Conservation (phyloP, 1,284 basidiomycete species). For the Taiwanofungus camphoratus region DNA sequence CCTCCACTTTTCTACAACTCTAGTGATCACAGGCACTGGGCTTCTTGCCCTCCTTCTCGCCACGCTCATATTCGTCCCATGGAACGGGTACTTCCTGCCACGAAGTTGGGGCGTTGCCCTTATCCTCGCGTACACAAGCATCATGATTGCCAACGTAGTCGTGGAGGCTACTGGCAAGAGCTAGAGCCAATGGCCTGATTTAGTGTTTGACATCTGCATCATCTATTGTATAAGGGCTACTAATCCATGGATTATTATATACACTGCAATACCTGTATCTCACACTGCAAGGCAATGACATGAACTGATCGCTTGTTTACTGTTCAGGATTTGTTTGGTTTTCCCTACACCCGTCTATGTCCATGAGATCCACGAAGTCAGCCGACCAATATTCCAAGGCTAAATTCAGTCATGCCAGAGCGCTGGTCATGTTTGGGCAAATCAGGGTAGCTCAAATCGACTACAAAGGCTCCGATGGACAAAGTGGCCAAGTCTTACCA, state of each 20-base stretch:
- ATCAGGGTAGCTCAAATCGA: no score
- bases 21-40: conserved; percentile 79
- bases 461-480: no score
- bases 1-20: conserved; percentile 77
- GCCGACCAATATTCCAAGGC: no score
- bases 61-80: conserved; percentile 82
- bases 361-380: no score
- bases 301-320: no score
- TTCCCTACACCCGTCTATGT: no score
- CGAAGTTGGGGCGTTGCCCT: conserved; percentile 77
- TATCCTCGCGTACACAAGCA: conserved; percentile 64
- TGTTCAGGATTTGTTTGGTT: no score
- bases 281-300: no score
- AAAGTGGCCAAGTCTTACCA: no score
- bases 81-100: conserved; percentile 79
- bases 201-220: conserved; percentile 2
- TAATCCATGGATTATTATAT: conserved; percentile 7
- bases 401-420: no score
- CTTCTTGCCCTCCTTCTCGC: conserved; percentile 68
- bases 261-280: no score
- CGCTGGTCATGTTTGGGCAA: no score
- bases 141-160: conserved; percentile 71
- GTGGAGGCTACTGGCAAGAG: conserved; percentile 51
- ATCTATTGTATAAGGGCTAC: conserved; percentile 8
- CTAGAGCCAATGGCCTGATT: neutral